Base-by-base conservation (phyloP, 2,329 filamentous ascomycete genomes). In the Cladobotryum protrusum region DNA sequence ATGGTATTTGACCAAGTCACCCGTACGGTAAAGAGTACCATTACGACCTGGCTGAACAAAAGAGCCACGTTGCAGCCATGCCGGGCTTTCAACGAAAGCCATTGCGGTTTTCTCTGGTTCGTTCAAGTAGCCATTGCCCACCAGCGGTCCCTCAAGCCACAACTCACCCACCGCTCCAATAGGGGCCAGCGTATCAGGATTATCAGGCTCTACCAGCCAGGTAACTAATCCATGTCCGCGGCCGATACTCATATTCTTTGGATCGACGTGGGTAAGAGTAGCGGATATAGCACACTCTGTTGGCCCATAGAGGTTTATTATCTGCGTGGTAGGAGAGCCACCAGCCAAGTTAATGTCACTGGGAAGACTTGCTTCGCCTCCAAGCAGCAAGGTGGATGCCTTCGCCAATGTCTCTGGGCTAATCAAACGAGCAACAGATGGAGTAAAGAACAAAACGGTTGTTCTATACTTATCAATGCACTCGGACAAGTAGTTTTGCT, bases 81-180 rank as follows among this genome's bases (percentile, higher is more conserved):
- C n/a, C 1, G 58, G 59, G 35, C 52, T 45, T 17, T 59, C n/a
- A 32, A 67, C 59, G 32, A 67, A 68, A 1, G 56, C 56, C 0
- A 49, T 15, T 48, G 64, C 52, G 64, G 73, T 69, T 42, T 55
- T 56, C 5, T 43, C 47, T 0, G 60, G n/a, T 19, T 67, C 59
- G 45, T 75, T 72, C 12, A 78, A 60, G 52, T 81, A 81, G 29
- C 76, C 74, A 39, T 68, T 63, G 14, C 71, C 75, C 9, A 81
- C 68, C 2, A 72, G 66, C 1, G 75, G 76, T 0, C 72, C 71
- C 50, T 69, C 69, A 15, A 75, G 50, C 3, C 67, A 53, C 14
- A 71, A 55, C 47, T 72, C 69, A 2, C 66, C 66, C 1, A 61
- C 45, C 5, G 40, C 49, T 2, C 65, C 65, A n/a, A 55, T 20